Conservation (phyloP, 1,284 basidiomycete genomes). For the Heterobasidion irregulare region DNA sequence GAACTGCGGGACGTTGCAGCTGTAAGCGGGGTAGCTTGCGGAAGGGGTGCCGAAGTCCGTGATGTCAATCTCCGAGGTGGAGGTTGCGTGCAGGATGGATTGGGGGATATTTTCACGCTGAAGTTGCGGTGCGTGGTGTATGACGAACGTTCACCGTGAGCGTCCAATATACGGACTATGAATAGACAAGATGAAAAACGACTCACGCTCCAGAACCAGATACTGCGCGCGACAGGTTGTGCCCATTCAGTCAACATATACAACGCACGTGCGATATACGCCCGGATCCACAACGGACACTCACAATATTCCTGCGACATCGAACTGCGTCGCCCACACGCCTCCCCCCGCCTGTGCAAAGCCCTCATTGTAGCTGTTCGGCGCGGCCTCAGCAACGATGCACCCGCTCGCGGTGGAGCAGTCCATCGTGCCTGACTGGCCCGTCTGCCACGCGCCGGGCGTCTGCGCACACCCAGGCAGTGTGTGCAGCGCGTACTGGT, state of each 20-base stretch:
- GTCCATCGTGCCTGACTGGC: conserved; percentile 23
- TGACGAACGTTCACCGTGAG: neutral
- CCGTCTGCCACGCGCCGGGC: conserved; percentile 18
- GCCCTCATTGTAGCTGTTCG: conserved; percentile 47
- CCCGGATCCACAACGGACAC: conserved; percentile 19
- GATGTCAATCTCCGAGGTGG: conserved; percentile 38
- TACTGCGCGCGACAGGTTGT: conserved; percentile 21
- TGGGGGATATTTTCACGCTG: conserved; percentile 35
- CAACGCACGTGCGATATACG: conserved; percentile 1
- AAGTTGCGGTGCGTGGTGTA: neutral
- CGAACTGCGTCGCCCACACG: conserved; percentile 66
- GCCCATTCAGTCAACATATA: conserved; percentile 5
- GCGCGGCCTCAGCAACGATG: conserved; percentile 46
- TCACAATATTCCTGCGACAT: conserved; percentile 47
- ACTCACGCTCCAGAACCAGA: conserved; percentile 75
- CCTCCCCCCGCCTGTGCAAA: conserved; percentile 67
- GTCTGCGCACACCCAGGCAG: conserved; percentile 23
- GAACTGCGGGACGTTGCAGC: conserved; percentile 37
- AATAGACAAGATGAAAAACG: conserved; percentile 2
- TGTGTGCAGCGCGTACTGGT: conserved; percentile 60
- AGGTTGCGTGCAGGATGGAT: conserved; percentile 27
- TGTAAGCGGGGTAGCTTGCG: conserved; percentile 36
- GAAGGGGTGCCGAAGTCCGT: conserved; percentile 44
- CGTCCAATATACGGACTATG: neutral
- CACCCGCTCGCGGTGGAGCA: conserved; percentile 54